Base-by-base conservation (phyloP, 2,329 filamentous ascomycete species). In the Pseudogymnoascus pannorum region DNA sequence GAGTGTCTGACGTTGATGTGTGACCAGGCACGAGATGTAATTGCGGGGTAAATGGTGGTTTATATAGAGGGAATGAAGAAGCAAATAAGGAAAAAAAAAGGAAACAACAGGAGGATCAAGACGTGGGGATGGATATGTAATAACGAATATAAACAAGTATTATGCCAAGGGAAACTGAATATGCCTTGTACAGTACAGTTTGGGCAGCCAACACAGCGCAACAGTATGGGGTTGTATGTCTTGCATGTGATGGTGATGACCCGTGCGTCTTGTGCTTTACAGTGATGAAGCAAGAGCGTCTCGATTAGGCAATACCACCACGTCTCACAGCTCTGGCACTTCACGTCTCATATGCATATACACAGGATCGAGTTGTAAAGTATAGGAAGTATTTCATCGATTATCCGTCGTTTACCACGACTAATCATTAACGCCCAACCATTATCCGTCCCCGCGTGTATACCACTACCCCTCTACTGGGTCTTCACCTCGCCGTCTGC, bases 401-500 rank as follows among this genome's bases (percentile, higher is more conserved):
- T 51, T 51, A 29, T 29, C 44, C 44, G 14, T 51, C 5, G 9
- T 29, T 8, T n/a, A 7, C 14, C 22, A 51, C 22, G 42, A 14
- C 22, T 16, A 51, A 16, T 26, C 22, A 51, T 16, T 29, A 22
- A 16, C 22, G 22, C 42, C 29, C 22, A 48, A 24, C 42, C 38
- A n/a, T 40, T 3, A 44, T 11, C 14, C 7, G 22, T 51, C n/a
- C 29, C 22, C 22, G 42, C 42, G n/a, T 36, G 11, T 51, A 51
- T 5, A 26, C 22, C 22, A 11, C 14, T 51, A n/a, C 14, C 22
- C 42, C 42, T 74, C 73, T 86, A 93, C 80, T 93, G 87, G 6
- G 83, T 94, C 69, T 67, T 85, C 64, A 95, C 84, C 69, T 83
- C 79, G 57, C 79, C 75, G 74, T 97, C 91, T 63, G 75, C 70